Conservation (phyloP, 2,329 filamentous ascomycete genomes). For the Talaromyces sp. region DNA sequence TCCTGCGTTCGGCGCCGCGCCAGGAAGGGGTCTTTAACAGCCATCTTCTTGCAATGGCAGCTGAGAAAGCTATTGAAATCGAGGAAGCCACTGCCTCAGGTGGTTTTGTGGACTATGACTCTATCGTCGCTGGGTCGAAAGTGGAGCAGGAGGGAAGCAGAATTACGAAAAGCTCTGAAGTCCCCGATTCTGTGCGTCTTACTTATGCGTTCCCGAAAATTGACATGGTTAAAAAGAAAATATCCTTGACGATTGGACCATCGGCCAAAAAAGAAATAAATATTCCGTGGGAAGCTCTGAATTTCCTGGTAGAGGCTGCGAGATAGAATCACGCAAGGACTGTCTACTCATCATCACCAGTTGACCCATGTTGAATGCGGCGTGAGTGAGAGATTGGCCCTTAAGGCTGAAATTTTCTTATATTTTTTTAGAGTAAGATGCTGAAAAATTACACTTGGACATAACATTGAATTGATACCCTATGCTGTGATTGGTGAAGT, state of each 20-base stretch:
- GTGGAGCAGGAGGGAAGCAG: background rate
- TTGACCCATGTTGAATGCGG: too few species aligned
- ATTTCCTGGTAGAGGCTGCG: background rate
- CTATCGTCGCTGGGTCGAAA: background rate
- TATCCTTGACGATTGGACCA: conserved; percentile 4
- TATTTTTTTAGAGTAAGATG: too few species aligned
- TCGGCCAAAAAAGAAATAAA: background rate
- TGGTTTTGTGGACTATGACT: background rate
- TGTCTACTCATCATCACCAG: too few species aligned
- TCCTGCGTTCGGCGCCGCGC: conserved; percentile 1
- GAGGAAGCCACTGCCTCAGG: conserved; percentile 5
- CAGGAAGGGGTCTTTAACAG: conserved; percentile 9
- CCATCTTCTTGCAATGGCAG: background rate
- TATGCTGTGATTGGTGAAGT: background rate
- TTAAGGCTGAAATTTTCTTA: too few species aligned
- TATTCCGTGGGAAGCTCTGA: conserved; percentile 4
- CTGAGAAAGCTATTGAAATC: conserved; percentile 1
- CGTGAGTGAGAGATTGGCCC: too few species aligned
- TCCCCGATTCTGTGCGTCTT: conserved; percentile 2
- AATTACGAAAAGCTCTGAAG: background rate
- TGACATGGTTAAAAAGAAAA: conserved; percentile 1
- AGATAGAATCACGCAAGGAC: too few species aligned
- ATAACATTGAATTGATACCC: background rate
- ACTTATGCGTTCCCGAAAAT: conserved; percentile 6
- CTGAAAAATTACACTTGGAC: too few species aligned